Evolutionary conservation across 2,329 filamentous ascomycete genomes (phyloP).

Genomic region (Cryphonectria nitschkei): DNA sequence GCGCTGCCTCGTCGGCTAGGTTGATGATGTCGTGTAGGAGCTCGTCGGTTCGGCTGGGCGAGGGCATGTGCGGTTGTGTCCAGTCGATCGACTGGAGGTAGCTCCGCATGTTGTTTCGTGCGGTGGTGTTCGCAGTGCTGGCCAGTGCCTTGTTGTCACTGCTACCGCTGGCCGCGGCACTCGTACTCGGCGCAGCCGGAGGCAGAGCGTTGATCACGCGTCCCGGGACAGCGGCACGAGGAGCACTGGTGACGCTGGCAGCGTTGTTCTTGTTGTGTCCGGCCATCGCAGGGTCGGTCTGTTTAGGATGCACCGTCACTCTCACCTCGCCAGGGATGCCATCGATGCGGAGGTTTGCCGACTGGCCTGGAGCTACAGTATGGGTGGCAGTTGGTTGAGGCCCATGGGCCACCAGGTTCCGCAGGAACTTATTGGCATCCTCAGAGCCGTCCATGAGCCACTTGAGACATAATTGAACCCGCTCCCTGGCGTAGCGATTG

Average conservation of each 20-base stretch:
- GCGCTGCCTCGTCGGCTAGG: conserved; percentile 49
- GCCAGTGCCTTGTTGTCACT: conserved; percentile 1
- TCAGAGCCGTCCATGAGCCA: conserved; percentile 77
- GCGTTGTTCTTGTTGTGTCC: conserved; percentile 19
- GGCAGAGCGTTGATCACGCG: conserved; percentile 12
- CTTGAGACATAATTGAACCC: conserved; percentile 86
- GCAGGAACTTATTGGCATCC: conserved; percentile 72
- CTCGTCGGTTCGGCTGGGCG: conserved; percentile 41
- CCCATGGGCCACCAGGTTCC: conserved; percentile 59
- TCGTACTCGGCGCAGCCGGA: conserved; percentile 18
- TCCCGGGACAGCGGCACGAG: conserved; percentile 9
- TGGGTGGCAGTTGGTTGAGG: conserved; percentile 42
- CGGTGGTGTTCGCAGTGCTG: background rate
- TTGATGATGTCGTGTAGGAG: conserved; percentile 42
- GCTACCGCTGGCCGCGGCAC: conserved; percentile 8
- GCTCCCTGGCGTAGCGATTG: conserved; percentile 92
- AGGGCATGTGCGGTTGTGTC: conserved; percentile 31
- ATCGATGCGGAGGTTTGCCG: conserved; percentile 55
- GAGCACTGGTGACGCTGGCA: conserved; percentile 11
- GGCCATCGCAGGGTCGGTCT: conserved; percentile 25
- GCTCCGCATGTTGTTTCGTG: conserved; percentile 25
- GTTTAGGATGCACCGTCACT: conserved; percentile 50
- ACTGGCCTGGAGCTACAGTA: conserved; percentile 30
- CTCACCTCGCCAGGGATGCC: conserved; percentile 61
- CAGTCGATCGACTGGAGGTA: conserved; percentile 28